Conservation (phyloP, 2,329 filamentous ascomycete genomes). For the Corynespora cassiicola region DNA sequence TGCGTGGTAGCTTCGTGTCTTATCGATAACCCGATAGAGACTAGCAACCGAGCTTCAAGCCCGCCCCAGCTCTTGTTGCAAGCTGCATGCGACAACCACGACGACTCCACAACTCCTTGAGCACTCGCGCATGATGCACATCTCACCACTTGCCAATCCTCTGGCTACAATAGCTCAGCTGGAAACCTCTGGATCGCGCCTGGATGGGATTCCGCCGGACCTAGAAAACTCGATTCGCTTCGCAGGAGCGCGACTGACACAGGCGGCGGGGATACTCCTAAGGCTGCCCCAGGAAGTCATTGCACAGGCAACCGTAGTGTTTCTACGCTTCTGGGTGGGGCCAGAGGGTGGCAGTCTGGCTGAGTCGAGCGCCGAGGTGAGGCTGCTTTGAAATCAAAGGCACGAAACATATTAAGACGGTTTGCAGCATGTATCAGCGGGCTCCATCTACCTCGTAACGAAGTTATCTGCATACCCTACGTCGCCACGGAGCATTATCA, state of each 20-base stretch:
- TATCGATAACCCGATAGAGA: too few species aligned
- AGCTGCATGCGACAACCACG: not conserved
- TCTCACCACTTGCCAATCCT: conserved; percentile 66
- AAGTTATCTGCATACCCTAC: conserved; percentile 82
- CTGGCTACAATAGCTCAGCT: conserved; percentile 77
- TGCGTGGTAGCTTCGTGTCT: too few species aligned
- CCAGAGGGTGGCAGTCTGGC: conserved; percentile 56
- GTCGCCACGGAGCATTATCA: conserved; percentile 79
- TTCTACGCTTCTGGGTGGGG: conserved; percentile 81
- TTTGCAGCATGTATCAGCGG: conserved; percentile 83
- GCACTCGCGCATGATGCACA: conserved; percentile 27
- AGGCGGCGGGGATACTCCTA: conserved; percentile 80
- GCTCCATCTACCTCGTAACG: conserved; percentile 78
- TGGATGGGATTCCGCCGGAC: conserved; percentile 66
- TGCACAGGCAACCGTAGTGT: conserved; percentile 81
- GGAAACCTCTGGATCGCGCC: conserved; percentile 61
- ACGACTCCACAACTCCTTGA: conserved; percentile 6
- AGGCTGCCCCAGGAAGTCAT: conserved; percentile 85
- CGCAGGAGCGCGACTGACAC: conserved; percentile 74
- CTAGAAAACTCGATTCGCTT: conserved; percentile 76
- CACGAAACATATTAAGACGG: not conserved
- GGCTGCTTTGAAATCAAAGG: too few species aligned
- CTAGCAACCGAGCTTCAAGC: too few species aligned
- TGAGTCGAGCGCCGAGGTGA: conserved; percentile 64
- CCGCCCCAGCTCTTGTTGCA: not conserved